Conservation (phyloP, 257 asterid species). For the Forsythia viridissima region DNA sequence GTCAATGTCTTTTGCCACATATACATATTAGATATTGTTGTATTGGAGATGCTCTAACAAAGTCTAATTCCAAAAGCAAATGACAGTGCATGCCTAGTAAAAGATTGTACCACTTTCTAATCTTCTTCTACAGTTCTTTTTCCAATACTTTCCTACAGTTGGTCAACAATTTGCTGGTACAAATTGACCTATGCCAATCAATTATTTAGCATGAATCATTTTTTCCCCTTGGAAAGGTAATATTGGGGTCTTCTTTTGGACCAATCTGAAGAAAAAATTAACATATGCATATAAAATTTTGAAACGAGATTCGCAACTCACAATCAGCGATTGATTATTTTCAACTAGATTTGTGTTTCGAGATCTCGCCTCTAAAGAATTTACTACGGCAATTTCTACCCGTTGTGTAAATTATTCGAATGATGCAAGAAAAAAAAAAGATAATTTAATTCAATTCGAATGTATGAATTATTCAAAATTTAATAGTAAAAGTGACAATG, state of each 20-base stretch:
- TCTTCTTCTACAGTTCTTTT: background rate
- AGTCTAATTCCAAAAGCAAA: constrained; percentile 24
- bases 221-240: background rate
- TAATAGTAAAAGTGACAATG: background rate
- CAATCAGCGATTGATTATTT: background rate
- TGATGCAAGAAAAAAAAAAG: background rate
- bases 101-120: background rate
- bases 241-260: background rate
- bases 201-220: background rate
- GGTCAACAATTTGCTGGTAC: constrained; percentile 18
- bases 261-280: background rate
- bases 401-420: background rate
- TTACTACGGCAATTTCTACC: background rate
- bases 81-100: constrained; percentile 19
- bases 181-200: constrained; percentile 36
- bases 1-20: too few relatives aligned
- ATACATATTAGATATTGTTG: too few relatives aligned
- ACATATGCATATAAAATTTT: background rate
- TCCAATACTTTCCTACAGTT: background rate
- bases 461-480: too few relatives aligned
- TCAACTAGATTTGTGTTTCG: background rate
- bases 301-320: background rate
- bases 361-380: background rate
- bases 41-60: too few relatives aligned
- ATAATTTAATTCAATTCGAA: background rate